phyloP scores from a whole-genome alignment of 345 rosid genomes.

The Arabidopsis arenosa region DNA sequence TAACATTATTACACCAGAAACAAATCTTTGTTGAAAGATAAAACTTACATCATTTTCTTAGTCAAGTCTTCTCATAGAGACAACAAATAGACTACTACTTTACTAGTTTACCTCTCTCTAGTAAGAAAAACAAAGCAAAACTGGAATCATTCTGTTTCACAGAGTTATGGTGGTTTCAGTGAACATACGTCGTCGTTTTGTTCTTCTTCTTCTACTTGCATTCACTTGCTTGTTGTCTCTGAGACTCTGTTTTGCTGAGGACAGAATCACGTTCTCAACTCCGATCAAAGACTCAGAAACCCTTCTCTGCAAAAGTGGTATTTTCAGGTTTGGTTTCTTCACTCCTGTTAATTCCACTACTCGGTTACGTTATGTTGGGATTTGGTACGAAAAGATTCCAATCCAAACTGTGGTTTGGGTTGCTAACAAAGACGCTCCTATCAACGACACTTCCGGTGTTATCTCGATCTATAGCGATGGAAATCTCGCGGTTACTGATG shows the following conservation, averaged over 20 bases:
- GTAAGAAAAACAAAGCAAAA: background rate
- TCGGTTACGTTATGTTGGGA: conserved; percentile 55
- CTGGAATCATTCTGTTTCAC: background rate
- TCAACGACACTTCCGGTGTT: conserved; percentile 53
- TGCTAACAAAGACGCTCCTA: conserved; percentile 56
- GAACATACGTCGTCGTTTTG: conserved; percentile 20
- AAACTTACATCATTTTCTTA: background rate
- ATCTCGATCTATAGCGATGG: conserved; percentile 54
- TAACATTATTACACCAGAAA: background rate
- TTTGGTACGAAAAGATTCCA: conserved; percentile 54
- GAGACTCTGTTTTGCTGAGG: conserved; percentile 33
- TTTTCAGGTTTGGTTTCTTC: conserved; percentile 64
- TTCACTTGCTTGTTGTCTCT: conserved; percentile 25
- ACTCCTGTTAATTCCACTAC: conserved; percentile 50
- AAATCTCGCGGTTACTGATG: conserved; percentile 55
- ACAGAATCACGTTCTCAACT: conserved; percentile 46
- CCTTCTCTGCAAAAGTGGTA: conserved; percentile 44
- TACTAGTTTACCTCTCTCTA: conserved; percentile 4
- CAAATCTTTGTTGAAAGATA: conserved; percentile 3
- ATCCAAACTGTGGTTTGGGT: conserved; percentile 53
- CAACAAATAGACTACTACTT: conserved; percentile 18
- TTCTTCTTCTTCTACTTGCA: conserved; percentile 31
- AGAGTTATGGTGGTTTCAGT: conserved; percentile 20
- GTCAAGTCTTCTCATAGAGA: conserved; percentile 29
- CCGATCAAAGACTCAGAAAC: conserved; percentile 49